phyloP scores from a whole-genome alignment of 495 filamentous ascomycete genomes.

The Aspergillus ellipticus region DNA sequence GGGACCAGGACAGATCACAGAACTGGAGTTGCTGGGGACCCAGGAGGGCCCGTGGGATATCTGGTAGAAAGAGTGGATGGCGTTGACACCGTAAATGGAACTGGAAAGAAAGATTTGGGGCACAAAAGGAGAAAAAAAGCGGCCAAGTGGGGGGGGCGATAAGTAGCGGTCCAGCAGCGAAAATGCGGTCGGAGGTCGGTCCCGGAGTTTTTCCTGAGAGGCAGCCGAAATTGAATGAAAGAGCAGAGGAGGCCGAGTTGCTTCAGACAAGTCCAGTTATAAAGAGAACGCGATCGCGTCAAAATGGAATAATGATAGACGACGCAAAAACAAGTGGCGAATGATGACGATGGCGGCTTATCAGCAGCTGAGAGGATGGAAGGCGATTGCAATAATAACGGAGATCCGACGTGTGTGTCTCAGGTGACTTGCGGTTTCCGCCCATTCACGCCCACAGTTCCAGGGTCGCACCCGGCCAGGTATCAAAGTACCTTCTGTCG shows the following conservation, averaged over 20 bases:
- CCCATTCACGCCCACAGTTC: background rate
- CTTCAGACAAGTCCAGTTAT: background rate
- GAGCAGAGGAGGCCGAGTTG: background rate
- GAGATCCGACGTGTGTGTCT: background rate
- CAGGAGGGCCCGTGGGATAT: background rate
- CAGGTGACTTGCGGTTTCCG: background rate
- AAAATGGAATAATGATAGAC: background rate
- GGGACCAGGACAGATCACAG: background rate
- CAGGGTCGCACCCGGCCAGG: background rate
- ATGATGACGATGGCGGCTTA: background rate
- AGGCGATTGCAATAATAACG: too few relatives aligned
- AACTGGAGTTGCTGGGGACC: background rate
- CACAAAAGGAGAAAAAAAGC: background rate
- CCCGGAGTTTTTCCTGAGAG: background rate
- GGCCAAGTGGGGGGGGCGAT: conserved; percentile 2
- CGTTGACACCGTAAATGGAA: background rate
- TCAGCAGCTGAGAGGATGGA: too few relatives aligned
- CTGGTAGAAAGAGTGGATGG: background rate
- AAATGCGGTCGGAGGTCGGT: background rate
- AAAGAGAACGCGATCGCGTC: background rate
- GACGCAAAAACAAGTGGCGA: background rate
- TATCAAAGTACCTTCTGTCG: too few relatives aligned
- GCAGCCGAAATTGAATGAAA: background rate
- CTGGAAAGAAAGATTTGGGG: background rate
- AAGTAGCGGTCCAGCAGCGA: background rate